These are phyloP conservation scores for Penicillium bialowiezense DNA, from an alignment of 495 filamentous ascomycete genomes.

Conservation along the genomic window DNA sequence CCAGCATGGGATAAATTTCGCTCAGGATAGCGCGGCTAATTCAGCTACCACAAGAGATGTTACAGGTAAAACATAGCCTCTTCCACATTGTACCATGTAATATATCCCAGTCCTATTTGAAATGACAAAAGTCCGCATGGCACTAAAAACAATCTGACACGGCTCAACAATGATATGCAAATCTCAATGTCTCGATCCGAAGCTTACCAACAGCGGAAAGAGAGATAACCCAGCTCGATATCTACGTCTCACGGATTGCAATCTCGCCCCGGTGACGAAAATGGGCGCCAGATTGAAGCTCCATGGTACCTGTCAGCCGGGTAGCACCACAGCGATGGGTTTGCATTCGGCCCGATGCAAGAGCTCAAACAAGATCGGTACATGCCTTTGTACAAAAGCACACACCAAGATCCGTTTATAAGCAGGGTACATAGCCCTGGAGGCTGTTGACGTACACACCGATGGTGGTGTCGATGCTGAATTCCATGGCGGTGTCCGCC, in stretches of 20 bases:
- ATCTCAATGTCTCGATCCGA: too few relatives aligned
- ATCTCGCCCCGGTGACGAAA: slow-evolving; percentile 13
- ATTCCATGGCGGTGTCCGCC: slow-evolving; percentile 4
- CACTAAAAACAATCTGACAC: too few relatives aligned
- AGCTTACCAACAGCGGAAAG: not conserved
- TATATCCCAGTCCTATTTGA: not conserved
- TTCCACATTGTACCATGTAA: not conserved
- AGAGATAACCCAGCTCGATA: not conserved
- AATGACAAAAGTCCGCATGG: not conserved
- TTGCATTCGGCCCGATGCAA: slow-evolving; percentile 18
- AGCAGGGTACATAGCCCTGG: not conserved
- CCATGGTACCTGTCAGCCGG: slow-evolving; percentile 19
- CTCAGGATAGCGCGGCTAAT: slow-evolving; percentile 18
- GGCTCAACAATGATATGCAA: too few relatives aligned
- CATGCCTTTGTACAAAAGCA: not conserved
- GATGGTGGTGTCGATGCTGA: slow-evolving; percentile 5
- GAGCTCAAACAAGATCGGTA: slow-evolving; percentile 11
- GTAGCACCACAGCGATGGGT: slow-evolving; percentile 23
- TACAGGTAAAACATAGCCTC: not conserved
- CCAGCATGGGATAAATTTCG: slow-evolving; percentile 1
- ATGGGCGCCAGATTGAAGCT: slow-evolving; percentile 16
- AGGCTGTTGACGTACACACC: not conserved
- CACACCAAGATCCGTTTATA: not conserved
- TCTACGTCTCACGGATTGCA: slow-evolving; percentile 18
- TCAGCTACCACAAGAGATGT: slow-evolving; percentile 3